Evolutionary conservation across 495 filamentous ascomycete genomes (phyloP), one percentile per base, ranked within the genome.

Genomic region (Penicillium psychrofluorescens): DNA sequence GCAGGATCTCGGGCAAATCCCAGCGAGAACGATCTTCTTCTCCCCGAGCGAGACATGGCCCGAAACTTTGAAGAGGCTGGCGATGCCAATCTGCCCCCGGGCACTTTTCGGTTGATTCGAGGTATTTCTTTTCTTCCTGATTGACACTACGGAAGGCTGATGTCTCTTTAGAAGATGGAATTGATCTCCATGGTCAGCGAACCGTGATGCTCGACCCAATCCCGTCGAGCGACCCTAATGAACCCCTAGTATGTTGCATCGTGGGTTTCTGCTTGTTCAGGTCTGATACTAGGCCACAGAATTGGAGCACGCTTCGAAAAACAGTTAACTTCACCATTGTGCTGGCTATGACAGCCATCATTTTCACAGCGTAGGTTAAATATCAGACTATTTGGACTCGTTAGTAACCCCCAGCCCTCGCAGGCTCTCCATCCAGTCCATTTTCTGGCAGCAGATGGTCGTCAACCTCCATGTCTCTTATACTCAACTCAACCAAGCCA

Each of bases 361-460:
- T 66, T 8, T 68, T 68, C 36, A 62, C 64, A 7, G 56, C 58
- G 64, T 67, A 32, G 46, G 59, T 34, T 6, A 4, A 22, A 34
- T 3, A 34, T 34, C 10, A 34, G 5, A 34, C 7, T 0, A 12
- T 2, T 34, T 12, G 10, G 6, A 2, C 22, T 22, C 4, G 22
- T 22, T 22, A 22, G 22, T 22, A 22, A 22, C 22, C 22, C 22
- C 2, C 22, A 22, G 0, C 22, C 2, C 22, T 22, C 22, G 15
- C 27, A 67, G 63, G 9, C 44, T 67, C 22, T 58, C 54, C 0
- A 58, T 62, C 2, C 62, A 68, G 35, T 6, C 45, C 0, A 58
- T 66, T 10, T 66, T 68, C 38, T 68, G 62, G 62, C 62, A 66
- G 29, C 45, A 59, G 38, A 68, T 67, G 62, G 51, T 56, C 1